Base-by-base conservation (phyloP, 768 basidiomycete species). In the Amanita rimosa region DNA sequence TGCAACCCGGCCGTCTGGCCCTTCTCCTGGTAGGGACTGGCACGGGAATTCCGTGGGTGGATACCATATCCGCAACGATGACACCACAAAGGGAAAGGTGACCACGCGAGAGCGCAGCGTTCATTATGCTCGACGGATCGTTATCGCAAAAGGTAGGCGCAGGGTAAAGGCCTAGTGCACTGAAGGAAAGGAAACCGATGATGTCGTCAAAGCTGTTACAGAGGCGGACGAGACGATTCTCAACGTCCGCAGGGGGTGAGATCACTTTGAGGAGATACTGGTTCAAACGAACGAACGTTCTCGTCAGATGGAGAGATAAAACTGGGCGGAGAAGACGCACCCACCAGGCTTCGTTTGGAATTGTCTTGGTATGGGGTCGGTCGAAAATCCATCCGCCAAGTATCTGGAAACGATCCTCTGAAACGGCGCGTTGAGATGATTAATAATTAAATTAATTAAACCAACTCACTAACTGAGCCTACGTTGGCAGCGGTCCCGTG, bases 301-400 rank as follows among this genome's bases (percentile, higher is more conserved):
- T 6, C 8, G 9, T 37, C 17, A 16, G 36, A 16, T 19, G 36
- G 7, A 37, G 3, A 10, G 27, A 29, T 52, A 35, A 3, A 44
- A 57, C n/a, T 6, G 54, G n/a, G 13, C 10, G 49, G 17, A 50
- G 55, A 6, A 17, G 33, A 57, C 65, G 36, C 39, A 66, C 65
- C 52, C 53, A 60, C 65, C 65, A 66, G 14, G 55, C 60, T 48
- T 65, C 58, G 10, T 66, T 59, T 6, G 63, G 19, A 14, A 62
- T 57, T 4, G 48, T 52, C 6, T 33, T 22, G 7, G 31, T 44
- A 21, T 64, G 62, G 0, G 53, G 41, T 9, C 46, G 48, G 42
- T 60, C 63, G n/a, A 55, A 64, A 10, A 66, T 53, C 62, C 62
- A 66, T 7, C 64, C 65, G 19, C 60, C 60, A 4, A 66, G 51